Conservation (phyloP, 805 yeast species). For the Cyberlindnera bimundalis region DNA sequence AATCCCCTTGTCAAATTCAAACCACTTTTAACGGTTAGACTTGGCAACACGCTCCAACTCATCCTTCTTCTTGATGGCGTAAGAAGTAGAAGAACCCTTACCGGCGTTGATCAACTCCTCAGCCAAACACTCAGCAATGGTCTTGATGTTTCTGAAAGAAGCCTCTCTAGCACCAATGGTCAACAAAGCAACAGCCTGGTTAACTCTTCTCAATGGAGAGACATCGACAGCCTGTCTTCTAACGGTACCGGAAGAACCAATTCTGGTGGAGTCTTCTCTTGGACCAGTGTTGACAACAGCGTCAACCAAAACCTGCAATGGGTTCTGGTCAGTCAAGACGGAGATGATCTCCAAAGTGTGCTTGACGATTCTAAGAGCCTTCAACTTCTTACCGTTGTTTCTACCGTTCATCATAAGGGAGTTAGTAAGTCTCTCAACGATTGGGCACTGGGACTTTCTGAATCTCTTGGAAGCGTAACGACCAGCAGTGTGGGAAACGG, state of each 20-base stretch:
- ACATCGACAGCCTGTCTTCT: constrained; percentile 99
- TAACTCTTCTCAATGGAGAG: constrained; percentile 99
- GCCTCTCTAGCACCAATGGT: constrained; percentile 99
- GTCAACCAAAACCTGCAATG: constrained; percentile 97
- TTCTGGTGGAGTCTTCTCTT: constrained; percentile 99
- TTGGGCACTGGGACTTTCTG: constrained; percentile 99
- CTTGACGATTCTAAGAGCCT: constrained; percentile 99
- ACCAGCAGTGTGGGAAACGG: constrained; percentile 99
- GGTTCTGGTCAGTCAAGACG: constrained; percentile 98
- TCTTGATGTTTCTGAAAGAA: constrained; percentile 99
- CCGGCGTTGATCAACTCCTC: constrained; percentile 99
- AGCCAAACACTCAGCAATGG: constrained; percentile 99
- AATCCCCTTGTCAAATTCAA: constrained; percentile 11
- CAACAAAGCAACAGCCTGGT: constrained; percentile 97
- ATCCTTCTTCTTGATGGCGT: constrained; percentile 99
- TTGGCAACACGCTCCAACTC: constrained; percentile 99
- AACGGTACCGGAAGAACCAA: constrained; percentile 99
- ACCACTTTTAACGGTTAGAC: constrained; percentile 91
- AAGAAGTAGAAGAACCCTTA: constrained; percentile 99
- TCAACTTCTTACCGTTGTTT: constrained; percentile 99
- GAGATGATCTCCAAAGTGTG: constrained; percentile 98
- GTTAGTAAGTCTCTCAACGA: constrained; percentile 99
- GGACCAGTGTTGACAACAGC: constrained; percentile 99
- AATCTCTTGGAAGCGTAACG: constrained; percentile 99
- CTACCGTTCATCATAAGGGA: constrained; percentile 99